Base-by-base conservation (phyloP, 2,329 filamentous ascomycete genomes). In the Ramichloridium luteum region DNA sequence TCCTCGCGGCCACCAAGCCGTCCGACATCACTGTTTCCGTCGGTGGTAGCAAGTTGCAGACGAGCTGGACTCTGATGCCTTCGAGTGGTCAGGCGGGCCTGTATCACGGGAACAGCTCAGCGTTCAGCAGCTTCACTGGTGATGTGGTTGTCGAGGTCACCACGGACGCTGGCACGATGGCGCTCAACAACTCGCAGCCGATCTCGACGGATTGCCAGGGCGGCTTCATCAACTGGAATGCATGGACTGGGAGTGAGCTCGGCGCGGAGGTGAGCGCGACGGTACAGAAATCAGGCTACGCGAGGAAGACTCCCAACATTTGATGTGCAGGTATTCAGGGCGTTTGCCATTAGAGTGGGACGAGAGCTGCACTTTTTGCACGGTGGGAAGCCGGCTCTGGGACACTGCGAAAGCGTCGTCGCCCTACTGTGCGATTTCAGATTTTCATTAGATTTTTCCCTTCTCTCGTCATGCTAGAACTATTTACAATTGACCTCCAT, bases 11-110 rank as follows among this genome's bases (percentile, higher is more conserved):
- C 8, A 32, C 30, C 2, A 16, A 51, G 3, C 47, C 51, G 6
- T n/a, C n/a, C n/a, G 44, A 47, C 5, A 53, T 64, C 32, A 51
- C 46, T 1, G 46, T 63, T 17, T 41, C 46, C 5, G 59, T 64
- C 25, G 60, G 60, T 4, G 51, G 50, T 5, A 28, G 32, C 1
- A 45, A 44, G n/a, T 49, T 51, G 29, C 51, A 49, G 2, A 35
- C 34, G n/a, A 40, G 34, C 5, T 36, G 37, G 14, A 35, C 26
- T 25, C 30, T 26, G 11, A 37, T 15, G 31, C 37, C 37, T 9
- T 23, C 27, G n/a, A 26, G 37, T 13, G 37, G 37, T 9, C 37
- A 27, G n/a, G 39, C n/a, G n/a, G n/a, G 43, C 3, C 28, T 42
- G 5, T 44, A 39, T 18, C 39, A 40, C 16, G 39, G 37, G 15